Evolutionary conservation across 1,284 basidiomycete genomes (phyloP).

Genomic region (Sporisorium sorghi): DNA sequence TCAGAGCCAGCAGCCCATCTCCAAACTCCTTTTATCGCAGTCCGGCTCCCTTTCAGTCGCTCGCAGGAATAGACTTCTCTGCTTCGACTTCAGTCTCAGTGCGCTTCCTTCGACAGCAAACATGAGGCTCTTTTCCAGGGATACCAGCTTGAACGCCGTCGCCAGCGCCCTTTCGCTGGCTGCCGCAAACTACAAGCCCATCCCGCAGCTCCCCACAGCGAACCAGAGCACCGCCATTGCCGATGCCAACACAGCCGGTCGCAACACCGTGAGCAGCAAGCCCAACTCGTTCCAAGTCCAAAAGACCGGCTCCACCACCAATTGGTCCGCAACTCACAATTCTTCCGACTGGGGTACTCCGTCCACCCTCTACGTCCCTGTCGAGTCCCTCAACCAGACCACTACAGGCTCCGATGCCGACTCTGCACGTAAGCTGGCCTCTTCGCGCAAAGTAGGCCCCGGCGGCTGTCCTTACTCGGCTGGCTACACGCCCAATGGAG

Average conservation of each 20-base stretch:
- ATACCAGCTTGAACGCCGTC: constrained; percentile 46
- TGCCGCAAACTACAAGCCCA: constrained; percentile 68
- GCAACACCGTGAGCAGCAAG: constrained; percentile 26
- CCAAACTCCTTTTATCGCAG: constrained; percentile 13
- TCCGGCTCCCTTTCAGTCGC: not conserved
- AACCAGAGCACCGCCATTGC: constrained; percentile 22
- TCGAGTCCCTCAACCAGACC: constrained; percentile 31
- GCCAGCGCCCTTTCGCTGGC: constrained; percentile 62
- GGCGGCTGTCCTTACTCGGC: constrained; percentile 58
- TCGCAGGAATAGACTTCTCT: not conserved
- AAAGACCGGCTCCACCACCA: constrained; percentile 24
- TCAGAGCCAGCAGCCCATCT: constrained; percentile 20
- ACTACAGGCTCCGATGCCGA: constrained; percentile 8
- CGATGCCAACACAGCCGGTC: constrained; percentile 4
- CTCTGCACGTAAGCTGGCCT: constrained; percentile 34
- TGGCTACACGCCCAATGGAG: constrained; percentile 61
- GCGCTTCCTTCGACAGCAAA: not conserved
- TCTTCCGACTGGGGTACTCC: constrained; percentile 57
- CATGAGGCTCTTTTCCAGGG: constrained; percentile 51
- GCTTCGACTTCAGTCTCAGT: not conserved
- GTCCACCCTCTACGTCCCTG: constrained; percentile 54
- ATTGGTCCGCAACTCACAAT: constrained; percentile 36
- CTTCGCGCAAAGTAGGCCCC: constrained; percentile 53
- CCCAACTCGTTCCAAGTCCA: constrained; percentile 47
- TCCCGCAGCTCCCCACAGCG: constrained; percentile 54